Conservation (phyloP, 331 rosid genomes). For the Spiraea crenata region DNA sequence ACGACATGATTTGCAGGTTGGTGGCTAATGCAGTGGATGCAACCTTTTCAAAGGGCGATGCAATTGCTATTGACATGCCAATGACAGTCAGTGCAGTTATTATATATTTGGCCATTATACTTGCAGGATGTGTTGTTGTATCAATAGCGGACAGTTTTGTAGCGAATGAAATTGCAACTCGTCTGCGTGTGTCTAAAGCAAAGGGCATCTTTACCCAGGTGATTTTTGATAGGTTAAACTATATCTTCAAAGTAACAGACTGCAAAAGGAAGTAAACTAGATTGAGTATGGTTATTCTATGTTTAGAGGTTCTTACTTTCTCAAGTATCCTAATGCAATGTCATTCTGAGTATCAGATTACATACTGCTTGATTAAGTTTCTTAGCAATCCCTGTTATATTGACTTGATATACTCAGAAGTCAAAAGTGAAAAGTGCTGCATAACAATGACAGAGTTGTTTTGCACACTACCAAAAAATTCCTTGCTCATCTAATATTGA, state of each 20-base stretch:
- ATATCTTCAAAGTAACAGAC: not conserved
- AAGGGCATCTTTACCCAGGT: constrained; percentile 89
- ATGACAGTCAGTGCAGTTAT: constrained; percentile 78
- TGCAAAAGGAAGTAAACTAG: not conserved
- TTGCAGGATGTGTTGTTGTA: constrained; percentile 76
- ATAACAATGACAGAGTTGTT: not conserved
- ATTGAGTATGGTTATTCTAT: not conserved
- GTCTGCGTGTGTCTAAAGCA: constrained; percentile 69
- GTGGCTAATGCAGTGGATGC: constrained; percentile 69
- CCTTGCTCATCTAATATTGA: no score
- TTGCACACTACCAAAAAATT: not conserved
- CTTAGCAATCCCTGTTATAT: no score
- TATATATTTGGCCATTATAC: constrained; percentile 73
- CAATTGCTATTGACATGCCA: constrained; percentile 91
- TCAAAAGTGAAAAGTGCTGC: not conserved
- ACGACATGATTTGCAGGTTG: constrained; percentile 49
- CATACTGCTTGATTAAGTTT: no score
- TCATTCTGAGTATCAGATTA: not conserved
- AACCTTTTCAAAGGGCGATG: constrained; percentile 74
- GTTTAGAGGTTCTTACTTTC: not conserved
- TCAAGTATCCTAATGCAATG: not conserved
- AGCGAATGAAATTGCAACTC: constrained; percentile 69
- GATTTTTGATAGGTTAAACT: not conserved
- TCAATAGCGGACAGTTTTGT: constrained; percentile 95
- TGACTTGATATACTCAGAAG: no score